Percentiles rank a stretch among this genome's conserved stretches.
phyloP scores from a whole-genome alignment of 805 yeast genomes.

The Candida sphagnicola region DNA sequence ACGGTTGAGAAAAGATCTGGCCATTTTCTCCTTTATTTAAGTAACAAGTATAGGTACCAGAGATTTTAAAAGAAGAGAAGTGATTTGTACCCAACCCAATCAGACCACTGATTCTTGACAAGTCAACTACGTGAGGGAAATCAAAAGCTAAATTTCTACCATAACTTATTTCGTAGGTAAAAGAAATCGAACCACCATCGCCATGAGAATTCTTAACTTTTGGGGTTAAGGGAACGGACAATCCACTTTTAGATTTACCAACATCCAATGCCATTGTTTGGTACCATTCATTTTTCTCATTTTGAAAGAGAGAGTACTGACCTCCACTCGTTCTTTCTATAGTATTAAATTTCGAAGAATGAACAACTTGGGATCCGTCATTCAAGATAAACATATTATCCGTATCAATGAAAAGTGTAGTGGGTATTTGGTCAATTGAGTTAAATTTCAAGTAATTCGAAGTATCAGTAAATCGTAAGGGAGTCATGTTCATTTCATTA shows the following conservation, averaged over 20 bases:
- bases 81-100: constrained; percentile 1
- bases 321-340: constrained; percentile 1
- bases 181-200: constrained; percentile 1
- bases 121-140: constrained; percentile 3
- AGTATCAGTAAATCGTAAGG: not conserved
- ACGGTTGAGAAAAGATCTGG: not conserved
- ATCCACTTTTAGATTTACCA: not conserved
- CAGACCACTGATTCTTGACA: not conserved
- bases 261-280: not conserved
- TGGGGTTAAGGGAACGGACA: not conserved
- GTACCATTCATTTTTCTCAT: not conserved
- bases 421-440: not conserved
- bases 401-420: not conserved
- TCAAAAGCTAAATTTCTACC: constrained; percentile 2
- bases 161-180: not conserved
- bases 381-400: constrained; percentile 2
- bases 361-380: not conserved
- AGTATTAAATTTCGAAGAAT: constrained; percentile 1
- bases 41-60: constrained; percentile 1
- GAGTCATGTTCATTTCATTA: not conserved
- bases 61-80: not conserved
- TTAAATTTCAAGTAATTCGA: not conserved
- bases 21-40: constrained; percentile 1
- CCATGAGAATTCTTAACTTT: not conserved
- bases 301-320: not conserved